These are phyloP conservation scores for Xanthoconium separans DNA, from an alignment of 1,284 basidiomycete species.

Conservation along the genomic window DNA sequence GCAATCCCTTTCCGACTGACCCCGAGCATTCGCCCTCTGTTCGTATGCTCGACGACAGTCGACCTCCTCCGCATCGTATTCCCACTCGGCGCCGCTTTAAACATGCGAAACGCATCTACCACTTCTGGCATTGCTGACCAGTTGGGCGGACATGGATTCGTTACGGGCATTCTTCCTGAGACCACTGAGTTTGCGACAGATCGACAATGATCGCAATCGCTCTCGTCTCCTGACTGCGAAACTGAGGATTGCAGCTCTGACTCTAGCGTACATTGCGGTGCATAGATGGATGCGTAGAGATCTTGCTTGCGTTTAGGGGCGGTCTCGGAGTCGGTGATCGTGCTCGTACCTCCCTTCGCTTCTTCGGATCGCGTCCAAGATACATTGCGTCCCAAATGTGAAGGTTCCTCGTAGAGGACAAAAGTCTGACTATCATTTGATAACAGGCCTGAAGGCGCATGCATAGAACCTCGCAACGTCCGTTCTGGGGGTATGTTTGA, in stretches of 20 bases:
- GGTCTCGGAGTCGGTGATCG: not conserved
- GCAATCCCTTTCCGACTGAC: conserved; percentile 18
- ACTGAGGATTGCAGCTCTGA: not conserved
- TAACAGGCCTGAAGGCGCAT: conserved; percentile 12
- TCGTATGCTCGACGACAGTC: conserved; percentile 6
- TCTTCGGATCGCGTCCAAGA: not conserved
- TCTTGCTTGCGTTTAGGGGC: not conserved
- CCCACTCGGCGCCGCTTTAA: conserved; percentile 7
- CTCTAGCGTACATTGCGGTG: conserved; percentile 1
- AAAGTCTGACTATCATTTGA: too few relatives aligned
- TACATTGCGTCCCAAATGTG: too few relatives aligned
- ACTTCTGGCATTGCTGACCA: conserved; percentile 23
- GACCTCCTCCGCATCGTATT: conserved; percentile 6
- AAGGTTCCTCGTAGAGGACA: too few relatives aligned
- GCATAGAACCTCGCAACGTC: conserved; percentile 16
- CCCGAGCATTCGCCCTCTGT: conserved; percentile 1
- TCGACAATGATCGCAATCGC: not conserved
- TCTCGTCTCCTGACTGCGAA: not conserved
- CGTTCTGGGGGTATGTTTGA: conserved; percentile 8
- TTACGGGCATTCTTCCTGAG: not conserved
- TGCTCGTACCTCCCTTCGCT: not conserved
- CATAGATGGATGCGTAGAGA: conserved; percentile 14
- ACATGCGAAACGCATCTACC: conserved; percentile 16
- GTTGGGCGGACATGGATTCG: conserved; percentile 3
- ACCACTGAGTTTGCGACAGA: not conserved